A percentile compares a stretch with the other conserved stretches of the same genome.
phyloP scores from a whole-genome alignment of 2,329 filamentous ascomycete species.

The Xylariaceae sp. region DNA sequence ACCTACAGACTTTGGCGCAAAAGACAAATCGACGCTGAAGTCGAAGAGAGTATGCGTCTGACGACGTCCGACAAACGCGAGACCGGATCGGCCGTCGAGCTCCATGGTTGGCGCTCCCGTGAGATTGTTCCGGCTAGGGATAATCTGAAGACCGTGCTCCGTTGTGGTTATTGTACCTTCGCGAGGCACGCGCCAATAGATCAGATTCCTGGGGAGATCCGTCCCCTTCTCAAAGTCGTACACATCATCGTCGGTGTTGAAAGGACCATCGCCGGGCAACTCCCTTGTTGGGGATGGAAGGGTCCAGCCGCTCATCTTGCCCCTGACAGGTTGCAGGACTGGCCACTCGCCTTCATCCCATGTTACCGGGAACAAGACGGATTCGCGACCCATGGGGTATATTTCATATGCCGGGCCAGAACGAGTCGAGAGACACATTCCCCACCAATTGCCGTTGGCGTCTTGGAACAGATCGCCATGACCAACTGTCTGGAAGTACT shows the following conservation, averaged over 20 bases:
- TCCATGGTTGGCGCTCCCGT: slow-evolving; percentile 21
- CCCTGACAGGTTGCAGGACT: slow-evolving; percentile 37
- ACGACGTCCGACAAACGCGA: slow-evolving; percentile 31
- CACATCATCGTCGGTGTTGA: slow-evolving; percentile 23
- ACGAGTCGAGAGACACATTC: slow-evolving; percentile 42
- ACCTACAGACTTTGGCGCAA: slow-evolving; percentile 22
- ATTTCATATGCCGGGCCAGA: slow-evolving; percentile 37
- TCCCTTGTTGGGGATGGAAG: slow-evolving; percentile 34
- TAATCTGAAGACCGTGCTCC: slow-evolving; percentile 24
- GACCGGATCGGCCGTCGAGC: slow-evolving; percentile 22
- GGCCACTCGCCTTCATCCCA: slow-evolving; percentile 50
- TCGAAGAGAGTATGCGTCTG: slow-evolving; percentile 33
- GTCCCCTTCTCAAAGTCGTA: slow-evolving; percentile 21
- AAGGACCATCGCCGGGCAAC: slow-evolving; percentile 33
- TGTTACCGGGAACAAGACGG: slow-evolving; percentile 37
- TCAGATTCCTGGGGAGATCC: slow-evolving; percentile 28
- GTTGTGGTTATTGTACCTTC: slow-evolving; percentile 23
- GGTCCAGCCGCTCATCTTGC: slow-evolving; percentile 39
- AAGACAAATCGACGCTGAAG: slow-evolving; percentile 31
- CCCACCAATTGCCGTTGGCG: slow-evolving; percentile 47
- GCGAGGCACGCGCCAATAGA: slow-evolving; percentile 33
- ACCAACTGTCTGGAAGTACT: slow-evolving; percentile 41
- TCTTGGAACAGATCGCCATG: slow-evolving; percentile 45
- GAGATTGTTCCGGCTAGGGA: slow-evolving; percentile 28
- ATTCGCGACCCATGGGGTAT: slow-evolving; percentile 52